These are phyloP conservation scores for Mucor mucedo DNA, from an alignment of 371 early-diverging fungal species.

Conservation along the genomic window DNA sequence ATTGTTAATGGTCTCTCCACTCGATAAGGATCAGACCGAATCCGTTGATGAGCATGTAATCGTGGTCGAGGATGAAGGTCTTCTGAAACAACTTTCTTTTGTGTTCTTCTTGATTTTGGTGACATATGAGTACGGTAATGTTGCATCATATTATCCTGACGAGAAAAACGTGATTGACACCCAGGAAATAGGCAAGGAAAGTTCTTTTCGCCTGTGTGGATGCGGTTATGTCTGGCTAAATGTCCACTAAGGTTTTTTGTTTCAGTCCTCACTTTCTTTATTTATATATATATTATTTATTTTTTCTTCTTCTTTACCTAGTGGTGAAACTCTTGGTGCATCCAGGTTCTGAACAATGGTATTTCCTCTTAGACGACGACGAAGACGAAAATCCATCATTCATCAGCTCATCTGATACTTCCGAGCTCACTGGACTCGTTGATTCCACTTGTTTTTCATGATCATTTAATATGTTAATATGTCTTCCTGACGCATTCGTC, in stretches of 20 bases:
- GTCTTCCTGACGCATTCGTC: slow-evolving; percentile 35
- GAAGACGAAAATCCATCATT: neutral
- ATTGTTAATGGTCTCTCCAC: slow-evolving; percentile 52
- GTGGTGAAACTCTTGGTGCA: slow-evolving; percentile 60
- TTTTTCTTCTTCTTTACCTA: slow-evolving; percentile 35
- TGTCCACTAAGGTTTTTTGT: slow-evolving; percentile 63
- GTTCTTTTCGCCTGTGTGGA: slow-evolving; percentile 93
- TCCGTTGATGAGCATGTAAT: slow-evolving; percentile 49
- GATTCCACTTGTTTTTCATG: neutral
- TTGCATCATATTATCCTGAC: slow-evolving; percentile 93
- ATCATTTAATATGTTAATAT: slow-evolving; percentile 34
- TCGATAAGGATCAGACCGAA: slow-evolving; percentile 43
- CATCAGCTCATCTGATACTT: slow-evolving; percentile 15
- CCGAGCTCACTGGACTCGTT: slow-evolving; percentile 2
- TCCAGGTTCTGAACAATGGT: slow-evolving; percentile 49
- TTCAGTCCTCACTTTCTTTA: too few species aligned
- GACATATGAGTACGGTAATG: slow-evolving; percentile 86
- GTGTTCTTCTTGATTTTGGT: slow-evolving; percentile 69
- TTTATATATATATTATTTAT: neutral
- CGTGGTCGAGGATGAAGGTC: slow-evolving; percentile 42
- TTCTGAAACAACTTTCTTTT: slow-evolving; percentile 35
- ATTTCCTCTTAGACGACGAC: slow-evolving; percentile 40
- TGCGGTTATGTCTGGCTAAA: slow-evolving; percentile 87
- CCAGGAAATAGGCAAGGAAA: slow-evolving; percentile 81
- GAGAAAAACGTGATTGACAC: slow-evolving; percentile 84